These are phyloP conservation scores for Larix kaempferi DNA, from an alignment of 75 land plant genomes.

Conservation along the genomic window DNA sequence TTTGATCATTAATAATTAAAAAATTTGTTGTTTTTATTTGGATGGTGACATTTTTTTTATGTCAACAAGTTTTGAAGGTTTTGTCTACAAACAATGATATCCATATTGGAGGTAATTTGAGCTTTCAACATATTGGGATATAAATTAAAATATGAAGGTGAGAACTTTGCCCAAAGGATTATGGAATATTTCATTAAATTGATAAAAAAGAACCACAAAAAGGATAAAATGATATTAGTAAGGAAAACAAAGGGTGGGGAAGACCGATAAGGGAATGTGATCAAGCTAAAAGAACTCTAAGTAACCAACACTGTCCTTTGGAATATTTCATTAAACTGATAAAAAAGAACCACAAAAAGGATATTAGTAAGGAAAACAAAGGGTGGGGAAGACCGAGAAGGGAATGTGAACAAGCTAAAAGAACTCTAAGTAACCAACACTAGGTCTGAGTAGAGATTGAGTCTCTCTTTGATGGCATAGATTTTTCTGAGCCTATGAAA, in stretches of 20 bases:
- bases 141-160: constrained; percentile 28
- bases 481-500: constrained; percentile 83
- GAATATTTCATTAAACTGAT: constrained; percentile 90
- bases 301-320: constrained; percentile 96
- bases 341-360: constrained; percentile 87
- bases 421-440: constrained; percentile 88
- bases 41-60: neutral
- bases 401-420: constrained; percentile 80
- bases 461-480: constrained; percentile 72
- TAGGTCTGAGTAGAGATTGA: constrained; percentile 88
- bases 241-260: constrained; percentile 79
- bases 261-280: constrained; percentile 73
- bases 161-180: constrained; percentile 84
- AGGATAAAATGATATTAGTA: constrained; percentile 88
- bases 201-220: constrained; percentile 85
- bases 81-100: constrained; percentile 70
- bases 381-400: constrained; percentile 75
- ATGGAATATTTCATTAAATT: constrained; percentile 94
- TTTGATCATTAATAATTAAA: constrained; percentile 33
- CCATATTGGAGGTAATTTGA: constrained; percentile 60
- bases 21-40: constrained; percentile 68
- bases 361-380: constrained; percentile 82
- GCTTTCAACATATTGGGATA: too few relatives aligned
- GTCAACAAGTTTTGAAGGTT: constrained; percentile 72
- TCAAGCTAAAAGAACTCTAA: constrained; percentile 82